phyloP scores from a whole-genome alignment of 768 basidiomycete genomes.

The Tricholoma terreum region DNA sequence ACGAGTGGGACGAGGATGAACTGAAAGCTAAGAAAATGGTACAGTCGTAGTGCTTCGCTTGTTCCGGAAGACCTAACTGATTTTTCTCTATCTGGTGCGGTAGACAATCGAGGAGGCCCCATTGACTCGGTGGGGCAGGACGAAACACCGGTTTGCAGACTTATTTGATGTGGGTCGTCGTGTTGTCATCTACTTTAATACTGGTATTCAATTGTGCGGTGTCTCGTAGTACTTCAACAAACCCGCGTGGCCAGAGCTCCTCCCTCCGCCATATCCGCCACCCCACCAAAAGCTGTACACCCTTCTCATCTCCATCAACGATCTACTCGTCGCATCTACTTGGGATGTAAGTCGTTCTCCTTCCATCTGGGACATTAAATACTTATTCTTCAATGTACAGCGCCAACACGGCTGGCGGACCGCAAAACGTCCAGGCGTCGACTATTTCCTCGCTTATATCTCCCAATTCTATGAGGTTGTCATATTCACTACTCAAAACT shows the following conservation, averaged over 20 bases:
- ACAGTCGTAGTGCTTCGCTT: conserved; percentile 21
- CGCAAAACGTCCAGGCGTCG: conserved; percentile 95
- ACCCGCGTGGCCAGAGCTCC: conserved; percentile 88
- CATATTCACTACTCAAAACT: conserved; percentile 87
- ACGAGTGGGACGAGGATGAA: conserved; percentile 77
- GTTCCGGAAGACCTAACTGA: neutral
- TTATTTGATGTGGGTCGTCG: conserved; percentile 62
- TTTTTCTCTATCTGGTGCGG: neutral
- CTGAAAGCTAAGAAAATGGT: conserved; percentile 63
- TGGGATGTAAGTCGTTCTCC: conserved; percentile 83
- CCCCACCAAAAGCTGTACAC: conserved; percentile 91
- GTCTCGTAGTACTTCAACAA: conserved; percentile 81
- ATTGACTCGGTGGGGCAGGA: conserved; percentile 62
- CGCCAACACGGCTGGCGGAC: conserved; percentile 95
- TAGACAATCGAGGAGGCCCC: conserved; percentile 61
- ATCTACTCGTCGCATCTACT: conserved; percentile 83
- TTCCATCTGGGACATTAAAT: neutral
- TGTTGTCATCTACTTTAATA: neutral
- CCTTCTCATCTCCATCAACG: conserved; percentile 86
- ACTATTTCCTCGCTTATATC: conserved; percentile 97
- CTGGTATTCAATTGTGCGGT: neutral
- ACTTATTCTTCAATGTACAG: conserved; percentile 34
- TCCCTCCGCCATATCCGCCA: conserved; percentile 81
- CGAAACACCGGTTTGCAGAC: conserved; percentile 56
- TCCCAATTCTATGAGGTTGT: conserved; percentile 99